Evolutionary conservation across 139 green algal genomes (phyloP).

Genomic region (Spirogloea muscicola): DNA sequence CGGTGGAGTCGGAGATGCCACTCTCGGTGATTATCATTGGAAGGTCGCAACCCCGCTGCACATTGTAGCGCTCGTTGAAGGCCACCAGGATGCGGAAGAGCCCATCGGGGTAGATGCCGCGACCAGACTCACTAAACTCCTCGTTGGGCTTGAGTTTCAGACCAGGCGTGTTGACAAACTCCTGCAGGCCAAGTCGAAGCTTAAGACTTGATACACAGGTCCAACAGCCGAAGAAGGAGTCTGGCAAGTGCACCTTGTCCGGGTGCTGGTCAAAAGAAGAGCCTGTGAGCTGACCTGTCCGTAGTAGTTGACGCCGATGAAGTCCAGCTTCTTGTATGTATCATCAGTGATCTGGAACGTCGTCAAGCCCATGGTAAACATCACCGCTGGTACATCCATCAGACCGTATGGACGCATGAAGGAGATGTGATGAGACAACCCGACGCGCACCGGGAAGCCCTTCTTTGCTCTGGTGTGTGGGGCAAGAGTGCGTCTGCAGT

Average conservation of each 20-base stretch:
- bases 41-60: background rate
- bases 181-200: conserved; percentile 13
- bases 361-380: background rate
- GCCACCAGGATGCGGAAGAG: conserved; percentile 26
- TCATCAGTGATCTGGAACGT: conserved; percentile 24
- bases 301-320: conserved; percentile 47
- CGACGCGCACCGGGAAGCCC: background rate
- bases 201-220: too few species aligned
- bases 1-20: conserved; percentile 33
- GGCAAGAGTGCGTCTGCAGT: too few species aligned
- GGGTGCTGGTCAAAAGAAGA: too few species aligned
- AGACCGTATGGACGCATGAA: conserved; percentile 27
- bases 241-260: too few species aligned
- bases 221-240: too few species aligned
- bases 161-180: conserved; percentile 13
- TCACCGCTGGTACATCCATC: background rate
- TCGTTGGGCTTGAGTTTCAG: conserved; percentile 19
- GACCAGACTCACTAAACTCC: conserved; percentile 36
- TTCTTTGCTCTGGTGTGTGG: conserved; percentile 4
- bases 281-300: conserved; percentile 37
- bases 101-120: conserved; percentile 39
- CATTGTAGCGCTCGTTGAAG: conserved; percentile 39
- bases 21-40: conserved; percentile 38
- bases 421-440: conserved; percentile 32
- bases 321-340: conserved; percentile 23